Percentiles rank a stretch among this genome's conserved stretches.
Evolutionary conservation across 371 early-diverging fungal species (phyloP).

Genomic region (Encephalitozoon intestinalis): DNA sequence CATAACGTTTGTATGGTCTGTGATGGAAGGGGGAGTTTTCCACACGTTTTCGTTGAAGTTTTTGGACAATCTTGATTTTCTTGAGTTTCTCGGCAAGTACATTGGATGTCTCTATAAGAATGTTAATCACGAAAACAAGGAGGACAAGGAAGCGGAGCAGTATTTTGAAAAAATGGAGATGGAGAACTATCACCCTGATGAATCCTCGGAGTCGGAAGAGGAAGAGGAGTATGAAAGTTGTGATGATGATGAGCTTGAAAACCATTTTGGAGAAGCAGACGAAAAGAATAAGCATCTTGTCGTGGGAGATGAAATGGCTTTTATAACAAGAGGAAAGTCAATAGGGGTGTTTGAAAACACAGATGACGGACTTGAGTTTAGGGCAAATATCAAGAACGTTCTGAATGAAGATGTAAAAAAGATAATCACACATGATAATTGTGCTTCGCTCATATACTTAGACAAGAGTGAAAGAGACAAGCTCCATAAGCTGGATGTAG

Average conservation of each 20-base stretch:
- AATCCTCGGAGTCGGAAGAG: conserved; percentile 26
- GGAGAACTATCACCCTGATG: conserved; percentile 27
- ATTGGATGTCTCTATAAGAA: conserved; percentile 28
- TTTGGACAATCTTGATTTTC: conserved; percentile 42
- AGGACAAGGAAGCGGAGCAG: conserved; percentile 41
- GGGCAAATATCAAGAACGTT: conserved; percentile 49
- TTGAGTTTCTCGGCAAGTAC: conserved; percentile 57
- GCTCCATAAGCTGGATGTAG: conserved; percentile 76
- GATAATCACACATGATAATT: conserved; percentile 50
- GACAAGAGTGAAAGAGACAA: conserved; percentile 63
- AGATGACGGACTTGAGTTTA: conserved; percentile 53
- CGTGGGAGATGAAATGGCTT: conserved; percentile 53
- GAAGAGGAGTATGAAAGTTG: background rate
- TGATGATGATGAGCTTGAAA: conserved; percentile 17
- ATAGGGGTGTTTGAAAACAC: conserved; percentile 59
- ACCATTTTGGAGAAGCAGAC: conserved; percentile 18
- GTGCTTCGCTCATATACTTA: conserved; percentile 45
- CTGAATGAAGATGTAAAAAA: conserved; percentile 48
- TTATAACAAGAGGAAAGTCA: conserved; percentile 59
- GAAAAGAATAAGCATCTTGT: conserved; percentile 53
- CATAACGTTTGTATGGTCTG: conserved; percentile 60
- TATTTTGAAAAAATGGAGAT: conserved; percentile 50
- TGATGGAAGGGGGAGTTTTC: conserved; percentile 29
- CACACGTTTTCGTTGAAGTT: conserved; percentile 57
- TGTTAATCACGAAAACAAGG: conserved; percentile 14